Percentiles rank a stretch among this genome's conserved stretches.
These are phyloP conservation scores for Solanum hybrid DNA, from an alignment of 305 asterid genomes.

Conservation along the genomic window DNA sequence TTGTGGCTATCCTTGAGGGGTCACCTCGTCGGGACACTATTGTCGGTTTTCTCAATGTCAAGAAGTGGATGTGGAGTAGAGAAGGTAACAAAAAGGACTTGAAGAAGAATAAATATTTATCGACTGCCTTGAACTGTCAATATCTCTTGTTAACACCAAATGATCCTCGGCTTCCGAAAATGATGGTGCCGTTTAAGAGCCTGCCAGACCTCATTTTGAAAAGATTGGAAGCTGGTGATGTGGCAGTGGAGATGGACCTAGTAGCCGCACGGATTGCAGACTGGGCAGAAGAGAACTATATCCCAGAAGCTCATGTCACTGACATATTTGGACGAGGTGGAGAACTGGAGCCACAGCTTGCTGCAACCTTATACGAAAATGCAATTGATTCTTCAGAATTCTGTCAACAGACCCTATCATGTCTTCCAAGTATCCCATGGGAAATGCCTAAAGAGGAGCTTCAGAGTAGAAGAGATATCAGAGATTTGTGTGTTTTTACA, in stretches of 20 bases:
- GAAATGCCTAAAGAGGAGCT: constrained; percentile 55
- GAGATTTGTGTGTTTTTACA: constrained; percentile 65
- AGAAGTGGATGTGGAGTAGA: constrained; percentile 47
- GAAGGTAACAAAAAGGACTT: constrained; percentile 42
- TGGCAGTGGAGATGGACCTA: constrained; percentile 53
- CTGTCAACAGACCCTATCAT: constrained; percentile 50
- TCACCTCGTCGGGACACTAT: constrained; percentile 49
- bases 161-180: constrained; percentile 68
- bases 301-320: constrained; percentile 55
- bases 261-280: constrained; percentile 61
- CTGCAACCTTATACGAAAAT: constrained; percentile 73
- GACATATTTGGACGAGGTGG: constrained; percentile 71
- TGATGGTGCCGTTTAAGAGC: constrained; percentile 44
- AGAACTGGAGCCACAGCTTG: constrained; percentile 64
- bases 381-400: constrained; percentile 61
- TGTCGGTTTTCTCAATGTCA: constrained; percentile 63
- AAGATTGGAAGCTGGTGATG: constrained; percentile 59
- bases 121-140: constrained; percentile 26
- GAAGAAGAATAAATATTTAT: constrained; percentile 34
- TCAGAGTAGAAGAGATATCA: constrained; percentile 45
- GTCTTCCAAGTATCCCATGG: constrained; percentile 57
- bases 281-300: constrained; percentile 65
- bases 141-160: constrained; percentile 49
- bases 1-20: constrained; percentile 56
- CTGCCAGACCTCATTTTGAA: constrained; percentile 46